phyloP scores from a whole-genome alignment of 345 rosid species.

The Angophora floribunda region DNA sequence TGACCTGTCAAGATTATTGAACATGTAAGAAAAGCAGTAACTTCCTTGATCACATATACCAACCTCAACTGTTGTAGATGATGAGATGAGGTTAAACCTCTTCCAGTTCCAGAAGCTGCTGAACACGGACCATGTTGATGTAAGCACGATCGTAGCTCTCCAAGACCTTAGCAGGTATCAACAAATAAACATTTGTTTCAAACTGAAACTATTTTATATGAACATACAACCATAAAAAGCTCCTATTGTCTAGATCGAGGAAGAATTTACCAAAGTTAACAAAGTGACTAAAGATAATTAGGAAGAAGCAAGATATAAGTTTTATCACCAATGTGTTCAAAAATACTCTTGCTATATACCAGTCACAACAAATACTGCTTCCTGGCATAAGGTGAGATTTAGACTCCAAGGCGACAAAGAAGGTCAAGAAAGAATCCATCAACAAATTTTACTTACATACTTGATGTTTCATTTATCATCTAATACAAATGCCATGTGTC shows the following conservation, averaged over 20 bases:
- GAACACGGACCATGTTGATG: constrained; percentile 95
- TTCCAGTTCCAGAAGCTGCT: constrained; percentile 93
- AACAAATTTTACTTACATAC: not conserved
- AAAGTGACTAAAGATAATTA: not conserved
- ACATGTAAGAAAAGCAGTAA: not conserved
- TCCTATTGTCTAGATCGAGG: not conserved
- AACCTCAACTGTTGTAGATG: not conserved
- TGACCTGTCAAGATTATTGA: constrained; percentile 42
- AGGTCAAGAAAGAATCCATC: not conserved
- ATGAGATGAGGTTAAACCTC: constrained; percentile 47
- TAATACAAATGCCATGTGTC: not conserved
- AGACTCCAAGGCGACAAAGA: not conserved
- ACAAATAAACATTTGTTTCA: not conserved
- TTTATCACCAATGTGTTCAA: not conserved
- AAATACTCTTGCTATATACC: not conserved
- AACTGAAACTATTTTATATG: not conserved
- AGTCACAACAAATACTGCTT: not conserved
- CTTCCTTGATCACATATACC: not conserved
- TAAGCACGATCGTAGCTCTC: constrained; percentile 99
- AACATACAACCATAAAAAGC: not conserved
- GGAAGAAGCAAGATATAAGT: not conserved
- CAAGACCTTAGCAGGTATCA: constrained; percentile 51
- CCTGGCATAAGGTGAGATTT: not conserved
- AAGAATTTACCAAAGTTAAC: not conserved
- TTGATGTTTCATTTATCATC: not conserved